A percentile compares a stretch with the other conserved stretches of the same genome.
These are phyloP conservation scores for Schizochytrium sp. DNA, from an alignment of 108 stramenopile species.

Conservation along the genomic window DNA sequence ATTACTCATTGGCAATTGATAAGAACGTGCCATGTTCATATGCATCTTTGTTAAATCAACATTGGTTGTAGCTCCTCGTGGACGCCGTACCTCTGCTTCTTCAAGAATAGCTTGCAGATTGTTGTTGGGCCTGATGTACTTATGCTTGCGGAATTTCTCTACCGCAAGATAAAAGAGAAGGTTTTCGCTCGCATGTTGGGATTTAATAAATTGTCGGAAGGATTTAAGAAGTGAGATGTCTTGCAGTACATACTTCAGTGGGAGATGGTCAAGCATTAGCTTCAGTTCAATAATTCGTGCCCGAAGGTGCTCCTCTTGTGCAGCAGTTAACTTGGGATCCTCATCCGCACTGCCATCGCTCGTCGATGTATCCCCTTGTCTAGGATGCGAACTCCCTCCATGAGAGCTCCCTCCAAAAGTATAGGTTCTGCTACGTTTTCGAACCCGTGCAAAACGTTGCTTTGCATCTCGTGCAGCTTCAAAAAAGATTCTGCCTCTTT, in stretches of 20 bases:
- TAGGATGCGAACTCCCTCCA: no score
- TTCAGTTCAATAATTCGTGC: background rate
- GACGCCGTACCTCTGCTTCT: slow-evolving; percentile 8
- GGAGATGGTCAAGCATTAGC: slow-evolving; percentile 4
- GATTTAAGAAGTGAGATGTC: slow-evolving; percentile 29
- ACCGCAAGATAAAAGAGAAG: background rate
- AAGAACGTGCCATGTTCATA: slow-evolving; percentile 51
- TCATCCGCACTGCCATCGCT: no score
- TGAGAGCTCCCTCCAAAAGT: no score
- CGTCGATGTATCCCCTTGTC: no score
- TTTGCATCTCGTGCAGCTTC: no score
- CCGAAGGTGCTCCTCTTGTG: background rate
- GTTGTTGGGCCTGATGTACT: slow-evolving; percentile 38
- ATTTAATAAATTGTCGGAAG: background rate
- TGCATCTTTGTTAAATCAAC: slow-evolving; percentile 44
- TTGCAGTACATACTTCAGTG: slow-evolving; percentile 32
- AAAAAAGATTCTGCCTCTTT: no score
- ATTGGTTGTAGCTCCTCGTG: background rate
- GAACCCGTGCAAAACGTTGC: no score
- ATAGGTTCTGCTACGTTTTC: no score
- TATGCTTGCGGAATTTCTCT: slow-evolving; percentile 7
- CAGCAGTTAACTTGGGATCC: background rate
- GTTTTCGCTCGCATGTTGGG: slow-evolving; percentile 19
- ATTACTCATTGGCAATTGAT: slow-evolving; percentile 6
- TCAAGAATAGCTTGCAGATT: slow-evolving; percentile 57